Base-by-base conservation (phyloP, 1,284 basidiomycete genomes). In the Tilletiopsis washingtonensis region DNA sequence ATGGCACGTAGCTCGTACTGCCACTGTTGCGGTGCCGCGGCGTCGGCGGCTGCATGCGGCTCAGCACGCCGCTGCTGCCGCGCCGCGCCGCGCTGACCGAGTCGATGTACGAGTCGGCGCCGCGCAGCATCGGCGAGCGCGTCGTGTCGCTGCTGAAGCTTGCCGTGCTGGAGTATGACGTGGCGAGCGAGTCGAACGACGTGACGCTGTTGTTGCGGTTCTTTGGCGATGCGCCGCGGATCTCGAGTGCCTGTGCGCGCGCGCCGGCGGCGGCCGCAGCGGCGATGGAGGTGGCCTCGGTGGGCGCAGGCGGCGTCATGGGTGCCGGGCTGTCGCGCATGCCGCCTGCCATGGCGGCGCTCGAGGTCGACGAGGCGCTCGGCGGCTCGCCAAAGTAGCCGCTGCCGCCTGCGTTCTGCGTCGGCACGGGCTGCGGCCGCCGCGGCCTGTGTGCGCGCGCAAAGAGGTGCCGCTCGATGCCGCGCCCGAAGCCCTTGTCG, bases 391-490 rank as follows among this genome's bases (percentile, higher is more conserved):
- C 27, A 39, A 39, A 39, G 37, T 21, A 17, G 5, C 37, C 20
- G 20, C 11, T 38, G 11, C 29, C 25, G 14, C 37, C 27, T 34
- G 21, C 11, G 9, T 27, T 24, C 37, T 39, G 37, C 15, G 5
- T 5, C 9, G 29, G 29, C 9, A 34, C n/a, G 9, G 29, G 9
- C 9, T 9, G 36, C 6, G 41, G 49, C 43, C 57, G 61, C 12
- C 60, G 45, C 1, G 66, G 69, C 3, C 61, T 58, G 46, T 71
- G 69, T 19, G 58, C 60, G 42, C 64, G 49, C 4, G 69, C 66
- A 59, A 71, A 67, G 49, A 71, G 64, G 43, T 69, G 63, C 23
- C 69, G 67, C 52, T 70, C 65, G 32, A 72, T 72, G 15, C 69
- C 69, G 24, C 69, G 45, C 14, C 69, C 69, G 34, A 71, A 72